phyloP scores from a whole-genome alignment of 495 filamentous ascomycete genomes.

The Tuber aestivum region DNA sequence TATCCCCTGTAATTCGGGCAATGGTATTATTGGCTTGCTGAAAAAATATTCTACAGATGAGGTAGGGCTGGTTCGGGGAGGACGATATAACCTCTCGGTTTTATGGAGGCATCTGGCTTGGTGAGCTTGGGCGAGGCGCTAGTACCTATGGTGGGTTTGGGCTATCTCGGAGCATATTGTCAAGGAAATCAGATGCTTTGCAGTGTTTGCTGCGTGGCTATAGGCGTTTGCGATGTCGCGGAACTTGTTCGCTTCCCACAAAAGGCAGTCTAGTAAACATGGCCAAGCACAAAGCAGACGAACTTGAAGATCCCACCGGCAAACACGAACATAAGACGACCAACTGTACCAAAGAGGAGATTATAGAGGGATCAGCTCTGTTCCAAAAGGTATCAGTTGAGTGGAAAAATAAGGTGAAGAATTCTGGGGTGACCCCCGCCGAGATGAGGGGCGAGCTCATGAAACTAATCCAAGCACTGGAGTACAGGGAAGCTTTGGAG shows the following conservation, averaged over 20 bases:
- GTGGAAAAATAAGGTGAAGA: constrained; percentile 82
- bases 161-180: too few species aligned
- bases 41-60: too few species aligned
- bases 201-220: constrained; percentile 12
- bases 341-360: constrained; percentile 62
- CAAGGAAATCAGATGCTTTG: too few species aligned
- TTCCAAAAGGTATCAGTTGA: constrained; percentile 76
- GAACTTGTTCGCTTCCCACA: constrained; percentile 96
- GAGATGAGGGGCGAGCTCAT: constrained; percentile 75
- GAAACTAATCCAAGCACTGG: constrained; percentile 67
- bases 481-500: constrained; percentile 54
- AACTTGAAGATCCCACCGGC: constrained; percentile 89
- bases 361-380: constrained; percentile 80
- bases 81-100: too few species aligned
- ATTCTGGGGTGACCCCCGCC: constrained; percentile 59
- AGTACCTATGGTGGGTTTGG: too few species aligned
- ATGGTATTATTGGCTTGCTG: too few species aligned
- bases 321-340: constrained; percentile 57
- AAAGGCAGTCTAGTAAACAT: constrained; percentile 97
- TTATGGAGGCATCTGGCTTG: too few species aligned
- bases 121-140: too few species aligned
- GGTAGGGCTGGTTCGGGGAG: too few species aligned
- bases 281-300: constrained; percentile 96
- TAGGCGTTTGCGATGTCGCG: constrained; percentile 85
- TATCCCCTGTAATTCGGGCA: too few species aligned